Evolutionary conservation across 148 eudicot species (phyloP).

Genomic region (Diospyros lotus): DNA sequence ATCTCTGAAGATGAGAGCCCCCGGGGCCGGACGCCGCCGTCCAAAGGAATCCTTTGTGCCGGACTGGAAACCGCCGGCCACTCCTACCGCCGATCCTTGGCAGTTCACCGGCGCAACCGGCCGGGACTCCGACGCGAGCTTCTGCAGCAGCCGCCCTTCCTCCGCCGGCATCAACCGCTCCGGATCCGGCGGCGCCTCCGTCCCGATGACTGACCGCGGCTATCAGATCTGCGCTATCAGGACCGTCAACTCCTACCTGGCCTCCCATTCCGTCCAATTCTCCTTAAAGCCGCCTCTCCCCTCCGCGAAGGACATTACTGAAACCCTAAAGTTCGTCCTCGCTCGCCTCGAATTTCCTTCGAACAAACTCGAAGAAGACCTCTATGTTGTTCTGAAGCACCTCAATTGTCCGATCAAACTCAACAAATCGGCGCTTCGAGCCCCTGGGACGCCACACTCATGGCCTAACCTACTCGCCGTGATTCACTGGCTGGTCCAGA

Average conservation of each 20-base stretch:
- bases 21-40: slow-evolving; percentile 36
- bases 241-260: slow-evolving; percentile 58
- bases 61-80: slow-evolving; percentile 33
- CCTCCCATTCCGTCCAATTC: slow-evolving; percentile 39
- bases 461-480: slow-evolving; percentile 63
- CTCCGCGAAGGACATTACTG: slow-evolving; percentile 57
- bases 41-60: slow-evolving; percentile 16
- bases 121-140: slow-evolving; percentile 79
- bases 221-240: slow-evolving; percentile 55
- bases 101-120: slow-evolving; percentile 13
- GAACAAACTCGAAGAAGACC: slow-evolving; percentile 58
- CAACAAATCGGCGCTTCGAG: slow-evolving; percentile 66
- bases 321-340: slow-evolving; percentile 55
- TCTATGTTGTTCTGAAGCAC: slow-evolving; percentile 30
- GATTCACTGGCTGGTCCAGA: slow-evolving; percentile 77
- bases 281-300: slow-evolving; percentile 60
- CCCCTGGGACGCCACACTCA: slow-evolving; percentile 85
- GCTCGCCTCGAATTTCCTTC: slow-evolving; percentile 30
- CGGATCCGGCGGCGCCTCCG: slow-evolving; percentile 14
- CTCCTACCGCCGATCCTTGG: slow-evolving; percentile 35
- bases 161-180: slow-evolving; percentile 25
- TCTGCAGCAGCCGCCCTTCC: slow-evolving; percentile 74
- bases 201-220: slow-evolving; percentile 33
- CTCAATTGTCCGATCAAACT: slow-evolving; percentile 71
- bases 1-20: slow-evolving; percentile 23